phyloP scores from a whole-genome alignment of 208 protist genomes.

The Angomonas deanei region DNA sequence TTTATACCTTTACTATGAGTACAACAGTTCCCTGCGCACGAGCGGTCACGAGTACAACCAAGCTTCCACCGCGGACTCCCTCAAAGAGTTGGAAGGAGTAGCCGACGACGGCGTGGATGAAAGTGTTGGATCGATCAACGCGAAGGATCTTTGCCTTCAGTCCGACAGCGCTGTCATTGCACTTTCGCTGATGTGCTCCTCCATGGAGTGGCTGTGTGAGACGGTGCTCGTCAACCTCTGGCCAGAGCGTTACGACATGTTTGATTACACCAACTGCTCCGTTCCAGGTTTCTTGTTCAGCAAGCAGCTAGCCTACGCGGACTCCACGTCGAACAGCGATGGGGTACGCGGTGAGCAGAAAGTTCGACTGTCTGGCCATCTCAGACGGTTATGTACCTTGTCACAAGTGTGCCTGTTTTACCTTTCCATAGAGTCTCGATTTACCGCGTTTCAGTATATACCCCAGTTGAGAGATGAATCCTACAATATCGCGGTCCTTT shows the following conservation, averaged over 20 bases:
- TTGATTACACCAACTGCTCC: conserved; percentile 36
- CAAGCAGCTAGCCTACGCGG: conserved; percentile 24
- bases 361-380: conserved; percentile 43
- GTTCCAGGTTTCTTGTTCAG: conserved; percentile 48
- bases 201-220: conserved; percentile 75
- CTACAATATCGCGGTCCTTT: conserved; percentile 62
- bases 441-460: conserved; percentile 72
- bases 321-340: conserved; percentile 3
- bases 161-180: conserved; percentile 65
- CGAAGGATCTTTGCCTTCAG: conserved; percentile 46
- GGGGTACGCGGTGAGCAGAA: conserved; percentile 1
- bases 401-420: conserved; percentile 78
- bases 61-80: neutral
- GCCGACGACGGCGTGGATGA: conserved; percentile 21
- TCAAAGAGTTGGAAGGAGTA: conserved; percentile 1
- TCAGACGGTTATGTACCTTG: conserved; percentile 61
- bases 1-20: conserved; percentile 71
- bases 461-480: conserved; percentile 85
- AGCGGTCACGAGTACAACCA: conserved; percentile 69
- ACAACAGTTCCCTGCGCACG: conserved; percentile 63
- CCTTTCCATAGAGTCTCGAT: conserved; percentile 74
- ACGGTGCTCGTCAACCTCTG: conserved; percentile 39
- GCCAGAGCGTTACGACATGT: conserved; percentile 9
- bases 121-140: conserved; percentile 35
- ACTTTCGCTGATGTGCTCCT: conserved; percentile 65